Evolutionary conservation across 2,329 filamentous ascomycete species (phyloP), one percentile per base, ranked within the genome.

Genomic region (Fusarium camptoceras): DNA sequence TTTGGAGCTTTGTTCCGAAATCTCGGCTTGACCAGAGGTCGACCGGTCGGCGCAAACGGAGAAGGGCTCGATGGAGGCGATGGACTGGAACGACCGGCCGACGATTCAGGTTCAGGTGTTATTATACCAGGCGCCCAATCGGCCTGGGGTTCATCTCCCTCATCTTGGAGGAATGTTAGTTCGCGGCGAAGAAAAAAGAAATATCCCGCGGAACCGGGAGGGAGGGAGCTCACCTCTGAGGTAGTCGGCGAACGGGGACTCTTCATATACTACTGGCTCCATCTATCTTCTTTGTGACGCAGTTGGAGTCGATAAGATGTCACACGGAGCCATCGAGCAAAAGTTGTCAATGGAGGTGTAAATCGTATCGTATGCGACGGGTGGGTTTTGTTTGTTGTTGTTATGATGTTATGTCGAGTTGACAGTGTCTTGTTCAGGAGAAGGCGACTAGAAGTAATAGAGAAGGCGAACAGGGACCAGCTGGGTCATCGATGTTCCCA

Each of bases 191-290:
- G 25, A 20, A 47, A 39, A 41, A 30, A 5, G 20, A 34, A 59
- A 47, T 49, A 39, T 55, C 22, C 27, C 28, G 41, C 42, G 48
- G n/a, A 31, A 39, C 49, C 46, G 43, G 47, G 25, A 31, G 46
- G 39, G 18, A 54, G 64, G 55, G 64, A 30, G 46, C 74, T 76
- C 81, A 96, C 94, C 94, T 89, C 94, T 91, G 75, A 98, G 89
- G 83, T 96, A 96, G 77, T 92, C 90, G 78, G 94, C 94, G 82
- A 98, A 86, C 75, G 94, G 94, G 79, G 93, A 92, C 83, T 94
- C 90, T 83, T 96, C 89, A 82, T 92, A 92, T 75, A 97, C 89
- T 76, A 97, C 86, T 77, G 92, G 89, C 87, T 97, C 94, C 94
- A 98, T 80, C 70, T 77, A 74, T 73, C 70, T 74, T 71, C 54